These are phyloP conservation scores for Cryptosporidium viatorum DNA, from an alignment of 169 alveolate species.

Conservation along the genomic window DNA sequence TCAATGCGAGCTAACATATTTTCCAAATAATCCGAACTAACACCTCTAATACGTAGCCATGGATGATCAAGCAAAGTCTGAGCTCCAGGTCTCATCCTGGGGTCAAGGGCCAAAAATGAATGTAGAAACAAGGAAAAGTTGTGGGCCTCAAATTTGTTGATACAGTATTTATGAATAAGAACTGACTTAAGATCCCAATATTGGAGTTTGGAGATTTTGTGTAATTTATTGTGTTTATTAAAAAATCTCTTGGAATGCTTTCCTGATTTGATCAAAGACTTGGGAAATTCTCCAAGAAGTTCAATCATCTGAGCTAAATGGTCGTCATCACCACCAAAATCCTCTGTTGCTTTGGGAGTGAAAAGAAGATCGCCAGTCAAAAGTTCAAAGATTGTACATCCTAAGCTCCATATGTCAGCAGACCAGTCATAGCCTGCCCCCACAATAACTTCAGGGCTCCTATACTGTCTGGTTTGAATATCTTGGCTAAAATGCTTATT, in stretches of 20 bases:
- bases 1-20: slow-evolving; percentile 54
- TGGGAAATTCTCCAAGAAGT: slow-evolving; percentile 92
- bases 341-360: slow-evolving; percentile 94
- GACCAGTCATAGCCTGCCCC: slow-evolving; percentile 94
- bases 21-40: slow-evolving; percentile 56
- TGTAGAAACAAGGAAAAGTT: slow-evolving; percentile 34
- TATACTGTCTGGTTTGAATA: slow-evolving; percentile 97
- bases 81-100: slow-evolving; percentile 60
- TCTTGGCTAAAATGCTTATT: slow-evolving; percentile 95
- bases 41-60: slow-evolving; percentile 66
- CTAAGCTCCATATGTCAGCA: slow-evolving; percentile 98
- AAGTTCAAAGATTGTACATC: slow-evolving; percentile 97
- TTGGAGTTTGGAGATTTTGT: slow-evolving; percentile 54
- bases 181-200: slow-evolving; percentile 72
- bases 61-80: slow-evolving; percentile 53
- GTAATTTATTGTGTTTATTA: slow-evolving; percentile 28
- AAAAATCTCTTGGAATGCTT: slow-evolving; percentile 76
- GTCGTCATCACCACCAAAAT: slow-evolving; percentile 90
- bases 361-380: slow-evolving; percentile 98
- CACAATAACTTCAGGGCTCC: slow-evolving; percentile 98
- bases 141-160: slow-evolving; percentile 49
- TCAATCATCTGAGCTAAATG: slow-evolving; percentile 93
- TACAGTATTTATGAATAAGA: slow-evolving; percentile 52
- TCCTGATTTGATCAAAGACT: slow-evolving; percentile 87
- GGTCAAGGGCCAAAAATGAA: slow-evolving; percentile 58